Conservation (phyloP, 306 rosid species). For the Cucurbita ficifolia region DNA sequence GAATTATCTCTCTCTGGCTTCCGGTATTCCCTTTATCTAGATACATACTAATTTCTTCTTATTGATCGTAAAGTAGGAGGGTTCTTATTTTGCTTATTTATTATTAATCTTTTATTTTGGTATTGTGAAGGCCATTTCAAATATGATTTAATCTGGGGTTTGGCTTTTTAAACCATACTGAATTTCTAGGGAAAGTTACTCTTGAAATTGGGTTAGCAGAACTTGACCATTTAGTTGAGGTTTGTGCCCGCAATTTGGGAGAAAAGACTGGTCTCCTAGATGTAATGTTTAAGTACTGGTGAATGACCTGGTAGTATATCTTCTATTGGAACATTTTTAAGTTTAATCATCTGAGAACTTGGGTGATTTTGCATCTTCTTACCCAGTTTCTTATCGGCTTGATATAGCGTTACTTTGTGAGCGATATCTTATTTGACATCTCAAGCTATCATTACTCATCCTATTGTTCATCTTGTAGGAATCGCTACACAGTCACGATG, state of each 20-base stretch:
- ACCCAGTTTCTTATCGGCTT: background rate
- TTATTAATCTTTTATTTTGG: background rate
- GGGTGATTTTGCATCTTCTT: background rate
- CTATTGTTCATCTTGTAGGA: constrained; percentile 29
- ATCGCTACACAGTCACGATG: constrained; percentile 54
- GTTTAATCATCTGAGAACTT: background rate
- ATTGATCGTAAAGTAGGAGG: background rate
- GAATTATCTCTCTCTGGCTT: constrained; percentile 24
- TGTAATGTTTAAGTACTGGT: background rate
- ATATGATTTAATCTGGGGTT: background rate
- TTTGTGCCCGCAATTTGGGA: background rate
- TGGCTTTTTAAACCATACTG: background rate
- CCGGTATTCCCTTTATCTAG: constrained; percentile 25
- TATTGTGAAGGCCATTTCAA: background rate
- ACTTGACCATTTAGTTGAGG: background rate
- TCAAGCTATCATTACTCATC: background rate
- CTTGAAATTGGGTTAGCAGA: background rate
- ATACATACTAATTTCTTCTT: background rate
- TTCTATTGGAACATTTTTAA: background rate
- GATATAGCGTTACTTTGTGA: background rate
- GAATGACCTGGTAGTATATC: background rate
- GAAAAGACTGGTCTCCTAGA: background rate
- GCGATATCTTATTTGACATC: background rate
- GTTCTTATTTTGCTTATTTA: background rate
- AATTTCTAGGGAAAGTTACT: background rate